These are phyloP conservation scores for Limnomonas spitsbergensis DNA, from an alignment of 139 green algal genomes.

Conservation along the genomic window DNA sequence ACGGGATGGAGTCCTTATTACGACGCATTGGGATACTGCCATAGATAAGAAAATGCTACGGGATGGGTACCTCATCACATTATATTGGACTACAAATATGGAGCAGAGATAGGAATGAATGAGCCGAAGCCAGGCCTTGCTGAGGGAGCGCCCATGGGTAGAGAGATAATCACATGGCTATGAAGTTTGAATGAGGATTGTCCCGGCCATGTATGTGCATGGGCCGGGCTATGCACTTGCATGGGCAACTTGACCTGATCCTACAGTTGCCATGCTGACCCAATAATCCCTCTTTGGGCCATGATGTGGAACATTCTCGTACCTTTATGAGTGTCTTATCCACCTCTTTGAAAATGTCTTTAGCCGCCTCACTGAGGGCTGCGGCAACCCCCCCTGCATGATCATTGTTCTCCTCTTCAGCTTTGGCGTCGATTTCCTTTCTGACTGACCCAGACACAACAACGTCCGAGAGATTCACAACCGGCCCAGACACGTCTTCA, in stretches of 20 bases:
- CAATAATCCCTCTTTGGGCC: neutral
- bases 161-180: too few species aligned
- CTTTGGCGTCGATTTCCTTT: neutral
- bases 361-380: neutral
- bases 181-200: too few species aligned
- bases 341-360: neutral
- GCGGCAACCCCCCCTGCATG: neutral
- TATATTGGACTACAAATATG: too few species aligned
- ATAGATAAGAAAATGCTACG: too few species aligned
- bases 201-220: too few species aligned
- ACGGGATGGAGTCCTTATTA: too few species aligned
- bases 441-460: neutral
- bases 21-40: too few species aligned
- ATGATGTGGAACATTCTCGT: neutral
- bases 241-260: neutral
- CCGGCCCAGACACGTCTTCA: neutral
- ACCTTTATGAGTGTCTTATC: conserved; percentile 13
- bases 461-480: neutral
- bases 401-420: neutral
- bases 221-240: too few species aligned
- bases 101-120: too few species aligned
- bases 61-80: too few species aligned
- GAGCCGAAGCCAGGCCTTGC: too few species aligned
- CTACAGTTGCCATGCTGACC: neutral
- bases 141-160: too few species aligned